Evolutionary conservation across 345 rosid genomes (phyloP).

Genomic region (Carallia brachiata): DNA sequence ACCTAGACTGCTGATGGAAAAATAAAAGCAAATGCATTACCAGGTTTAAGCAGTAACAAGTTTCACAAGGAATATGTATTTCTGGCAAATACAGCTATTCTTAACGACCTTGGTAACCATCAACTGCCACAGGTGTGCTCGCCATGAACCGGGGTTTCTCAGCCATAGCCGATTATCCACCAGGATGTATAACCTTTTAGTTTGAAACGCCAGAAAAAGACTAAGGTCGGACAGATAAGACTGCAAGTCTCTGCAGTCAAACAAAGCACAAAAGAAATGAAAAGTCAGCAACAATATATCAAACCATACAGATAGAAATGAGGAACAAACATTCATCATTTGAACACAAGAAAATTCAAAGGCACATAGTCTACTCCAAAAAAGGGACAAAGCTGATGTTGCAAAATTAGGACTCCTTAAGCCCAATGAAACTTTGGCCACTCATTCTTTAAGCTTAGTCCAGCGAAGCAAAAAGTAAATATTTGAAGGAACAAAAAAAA

Average conservation of each 20-base stretch:
- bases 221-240: conserved; percentile 91
- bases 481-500: too few relatives aligned
- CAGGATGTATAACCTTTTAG: conserved; percentile 73
- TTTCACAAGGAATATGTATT: not conserved
- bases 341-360: too few relatives aligned
- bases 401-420: too few relatives aligned
- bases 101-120: conserved; percentile 92
- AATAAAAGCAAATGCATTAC: conserved; percentile 21
- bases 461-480: too few relatives aligned
- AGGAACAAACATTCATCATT: too few relatives aligned
- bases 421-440: too few relatives aligned
- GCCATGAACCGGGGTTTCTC: conserved; percentile 51
- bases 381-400: too few relatives aligned
- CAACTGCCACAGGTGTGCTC: conserved; percentile 87
- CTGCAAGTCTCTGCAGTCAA: conserved; percentile 87
- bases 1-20: conserved; percentile 60
- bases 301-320: too few relatives aligned
- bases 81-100: not conserved
- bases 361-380: too few relatives aligned
- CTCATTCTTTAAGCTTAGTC: too few relatives aligned
- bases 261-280: conserved; percentile 8
- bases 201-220: conserved; percentile 71
- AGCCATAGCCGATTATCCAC: conserved; percentile 95
- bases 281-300: not conserved
- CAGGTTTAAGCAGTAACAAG: conserved; percentile 6